Base-by-base conservation (phyloP, 2,329 filamentous ascomycete genomes). In the Fusarium staphyleae region DNA sequence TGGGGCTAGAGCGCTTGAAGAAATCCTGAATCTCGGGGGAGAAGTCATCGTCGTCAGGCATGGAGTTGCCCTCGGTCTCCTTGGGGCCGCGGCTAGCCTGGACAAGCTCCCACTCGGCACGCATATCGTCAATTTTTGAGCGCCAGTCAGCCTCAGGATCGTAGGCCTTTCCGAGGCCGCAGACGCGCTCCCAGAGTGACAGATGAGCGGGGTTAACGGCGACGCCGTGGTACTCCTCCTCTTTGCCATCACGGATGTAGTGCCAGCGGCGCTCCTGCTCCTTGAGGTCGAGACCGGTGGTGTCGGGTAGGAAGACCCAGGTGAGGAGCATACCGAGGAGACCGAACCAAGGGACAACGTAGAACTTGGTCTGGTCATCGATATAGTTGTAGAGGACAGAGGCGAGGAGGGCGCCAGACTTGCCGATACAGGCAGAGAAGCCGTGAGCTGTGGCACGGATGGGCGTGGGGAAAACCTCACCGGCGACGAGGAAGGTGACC, bases 331-430 rank as follows among this genome's bases (percentile, higher is more conserved):
- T 90, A 65, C 93, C 93, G 13, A 81, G 87, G 13, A 97, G 87
- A 70, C 93, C 93, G 73, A 96, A 97, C 93, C 93, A 97, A 15
- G 93, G 92, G 1, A 97, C 91, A 35, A 97, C 86, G 74, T 93
- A 87, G 79, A 97, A 97, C 74, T 93, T 95, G 57, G 83, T 88
- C 72, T 88, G 86, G 2, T 85, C 88, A 73, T 86, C 84, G 74
- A 97, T 96, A 81, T 97, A 97, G 82, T 93, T 96, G 86, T 96
- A 97, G 40, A 97, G 79, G 3, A 98, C 86, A 1, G 91, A 88
- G 24, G 93, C 93, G 32, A 91, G 81, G 15, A 98, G 85, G 29
- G 93, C 93, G 62, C 93, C 93, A 1, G 90, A 77, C 77, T 98
- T 98, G 70, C 93, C 93, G 48, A 89, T 81, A 51, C 92, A 93